Evolutionary conservation across 768 basidiomycete genomes (phyloP), one percentile per base, ranked within the genome.

Genomic region (Phanerochaete carnosa): DNA sequence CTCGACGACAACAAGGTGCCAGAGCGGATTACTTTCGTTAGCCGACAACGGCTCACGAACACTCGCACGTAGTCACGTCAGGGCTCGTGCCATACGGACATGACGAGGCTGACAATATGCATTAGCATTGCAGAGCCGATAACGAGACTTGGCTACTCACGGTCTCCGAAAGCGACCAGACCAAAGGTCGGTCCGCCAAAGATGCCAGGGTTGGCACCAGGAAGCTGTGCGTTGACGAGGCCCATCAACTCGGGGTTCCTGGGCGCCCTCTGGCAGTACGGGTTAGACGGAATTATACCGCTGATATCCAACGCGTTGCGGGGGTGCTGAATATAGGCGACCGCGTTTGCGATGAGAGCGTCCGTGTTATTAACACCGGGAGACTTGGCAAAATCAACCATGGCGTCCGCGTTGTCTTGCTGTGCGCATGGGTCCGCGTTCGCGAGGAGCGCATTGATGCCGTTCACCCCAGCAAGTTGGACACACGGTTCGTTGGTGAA

Each of bases 251-350:
- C 74, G 16, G 74, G 22, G 62, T 84, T 84, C 67, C 75, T 76
- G 22, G 83, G 83, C 1, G 80, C 76, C 61, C 74, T 79, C 69
- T 80, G 80, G 70, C 84, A 86, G 72, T 82, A 85, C 16, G 78
- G 74, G n/a, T 76, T 79, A 13, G 79, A 78, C 1, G 79, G 80
- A 43, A 76, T 65, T 33, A 79, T 68, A 19, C 78, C 80, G 32
- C 74, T 70, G 45, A 81, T 72, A 49, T 76, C 67, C n/a, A 80
- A 69, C 0, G 79, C 75, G 58, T 79, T 76, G 43, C 80, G 74
- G 2, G 80, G 69, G 61, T 81, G 76, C 52, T 71, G 60, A n/a
- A 77, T 72, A 66, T 79, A 82, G 23, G 69, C 66, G 35, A 80
- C 62, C 8, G 80, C 81, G 37, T 76, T 73, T 23, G 74, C 70